These are phyloP conservation scores for Blastocystis sp. DNA, from an alignment of 352 stramenopile genomes.

Conservation along the genomic window DNA sequence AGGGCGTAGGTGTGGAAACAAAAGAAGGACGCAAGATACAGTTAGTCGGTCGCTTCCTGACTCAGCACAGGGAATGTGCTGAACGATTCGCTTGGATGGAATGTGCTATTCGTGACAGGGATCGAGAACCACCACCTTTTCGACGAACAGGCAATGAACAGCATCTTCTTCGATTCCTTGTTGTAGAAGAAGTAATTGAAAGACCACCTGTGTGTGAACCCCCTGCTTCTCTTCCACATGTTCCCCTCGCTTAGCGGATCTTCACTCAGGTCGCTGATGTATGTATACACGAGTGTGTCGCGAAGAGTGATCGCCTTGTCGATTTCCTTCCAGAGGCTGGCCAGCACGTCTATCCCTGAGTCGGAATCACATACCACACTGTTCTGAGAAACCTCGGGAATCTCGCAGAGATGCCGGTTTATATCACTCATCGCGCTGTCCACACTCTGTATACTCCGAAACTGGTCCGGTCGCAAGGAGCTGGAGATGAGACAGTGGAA, in stretches of 20 bases:
- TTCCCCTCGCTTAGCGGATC: constrained; percentile 84
- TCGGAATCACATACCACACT: constrained; percentile 8
- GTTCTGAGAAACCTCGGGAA: constrained; percentile 4
- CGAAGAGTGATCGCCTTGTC: constrained; percentile 80
- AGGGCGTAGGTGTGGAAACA: too few species aligned
- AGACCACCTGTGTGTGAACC: constrained; percentile 76
- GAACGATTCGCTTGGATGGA: not conserved
- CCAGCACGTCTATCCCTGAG: not conserved
- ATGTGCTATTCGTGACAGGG: constrained; percentile 7
- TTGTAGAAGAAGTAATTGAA: constrained; percentile 90
- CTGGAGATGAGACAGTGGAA: not conserved
- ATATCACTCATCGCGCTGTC: constrained; percentile 12
- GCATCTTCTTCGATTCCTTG: constrained; percentile 83
- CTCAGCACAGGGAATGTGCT: constrained; percentile 20
- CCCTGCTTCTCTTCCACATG: constrained; percentile 73
- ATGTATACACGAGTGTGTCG: constrained; percentile 85
- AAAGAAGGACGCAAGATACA: too few species aligned
- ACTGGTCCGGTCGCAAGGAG: constrained; percentile 45
- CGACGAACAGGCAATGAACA: constrained; percentile 86
- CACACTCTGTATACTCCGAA: constrained; percentile 19
- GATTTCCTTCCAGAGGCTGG: constrained; percentile 74
- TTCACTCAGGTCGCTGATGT: constrained; percentile 84
- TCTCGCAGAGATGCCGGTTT: constrained; percentile 59
- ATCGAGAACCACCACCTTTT: constrained; percentile 75
- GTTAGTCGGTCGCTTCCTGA: not conserved